Conservation (phyloP, 2,329 filamentous ascomycete species). For the Phialophora expanda region DNA sequence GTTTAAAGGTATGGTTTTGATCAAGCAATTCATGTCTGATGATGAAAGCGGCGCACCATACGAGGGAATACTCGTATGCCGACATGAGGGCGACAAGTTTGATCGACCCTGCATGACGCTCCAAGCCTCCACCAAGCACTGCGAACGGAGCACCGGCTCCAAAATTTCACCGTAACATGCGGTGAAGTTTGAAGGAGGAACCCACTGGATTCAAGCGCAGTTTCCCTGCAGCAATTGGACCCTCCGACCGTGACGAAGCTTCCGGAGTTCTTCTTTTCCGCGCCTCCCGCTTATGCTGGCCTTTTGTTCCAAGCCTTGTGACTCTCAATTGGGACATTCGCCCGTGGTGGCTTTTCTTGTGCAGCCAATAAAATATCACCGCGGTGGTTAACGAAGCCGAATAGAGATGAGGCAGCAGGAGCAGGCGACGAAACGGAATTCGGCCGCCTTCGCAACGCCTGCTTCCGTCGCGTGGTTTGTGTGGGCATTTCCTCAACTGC, state of each 20-base stretch:
- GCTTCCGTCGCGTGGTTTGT: background rate
- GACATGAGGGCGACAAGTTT: background rate
- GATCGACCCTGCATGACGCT: conserved; percentile 1
- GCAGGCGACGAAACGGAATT: background rate
- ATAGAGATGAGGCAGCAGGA: background rate
- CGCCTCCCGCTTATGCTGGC: conserved; percentile 7
- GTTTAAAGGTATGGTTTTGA: background rate
- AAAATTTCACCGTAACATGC: background rate
- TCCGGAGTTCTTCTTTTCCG: conserved; percentile 19
- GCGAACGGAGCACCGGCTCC: background rate
- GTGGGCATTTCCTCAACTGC: background rate
- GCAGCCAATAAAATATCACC: background rate
- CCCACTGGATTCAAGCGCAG: background rate
- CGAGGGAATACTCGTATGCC: background rate
- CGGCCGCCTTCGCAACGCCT: conserved; percentile 6
- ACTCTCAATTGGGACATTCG: conserved; percentile 9
- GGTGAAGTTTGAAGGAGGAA: background rate
- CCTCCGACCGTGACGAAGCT: conserved; percentile 3
- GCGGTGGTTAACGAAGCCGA: background rate
- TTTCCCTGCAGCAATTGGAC: conserved; percentile 6
- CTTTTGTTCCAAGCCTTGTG: conserved; percentile 5
- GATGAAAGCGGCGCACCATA: background rate
- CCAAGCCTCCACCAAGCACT: background rate
- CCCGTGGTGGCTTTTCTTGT: conserved; percentile 7
- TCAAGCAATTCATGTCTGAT: background rate